A percentile compares a stretch with the other conserved stretches of the same genome.
These are phyloP conservation scores for Komagataella pastoris DNA, from an alignment of 805 yeast genomes.

Conservation along the genomic window DNA sequence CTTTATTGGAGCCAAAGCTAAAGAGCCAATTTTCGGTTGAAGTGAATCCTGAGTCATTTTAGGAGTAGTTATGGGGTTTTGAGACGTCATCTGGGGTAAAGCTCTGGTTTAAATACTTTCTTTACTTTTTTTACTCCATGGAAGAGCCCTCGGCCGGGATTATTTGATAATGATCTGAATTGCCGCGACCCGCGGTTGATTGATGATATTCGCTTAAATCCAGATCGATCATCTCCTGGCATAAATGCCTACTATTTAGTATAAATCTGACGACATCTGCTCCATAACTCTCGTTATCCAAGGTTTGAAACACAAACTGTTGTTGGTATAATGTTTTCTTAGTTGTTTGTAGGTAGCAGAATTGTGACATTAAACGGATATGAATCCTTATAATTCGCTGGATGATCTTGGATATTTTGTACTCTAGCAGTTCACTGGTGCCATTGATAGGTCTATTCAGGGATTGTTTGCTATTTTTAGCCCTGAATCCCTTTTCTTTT, in stretches of 20 bases:
- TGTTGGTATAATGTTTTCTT: not conserved
- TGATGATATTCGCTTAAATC: not conserved
- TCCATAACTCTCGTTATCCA: not conserved
- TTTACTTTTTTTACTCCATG: not conserved
- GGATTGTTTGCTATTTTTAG: not conserved
- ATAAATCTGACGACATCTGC: not conserved
- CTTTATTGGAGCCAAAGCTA: not conserved
- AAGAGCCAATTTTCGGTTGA: not conserved
- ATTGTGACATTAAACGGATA: not conserved
- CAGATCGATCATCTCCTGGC: not conserved
- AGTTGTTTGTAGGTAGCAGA: not conserved
- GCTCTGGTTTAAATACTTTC: not conserved
- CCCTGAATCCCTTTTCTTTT: not conserved
- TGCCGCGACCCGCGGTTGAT: not conserved
- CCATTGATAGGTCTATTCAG: not conserved
- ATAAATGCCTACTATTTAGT: not conserved
- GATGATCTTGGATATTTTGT: not conserved
- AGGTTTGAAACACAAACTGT: not conserved
- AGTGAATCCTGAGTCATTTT: not conserved
- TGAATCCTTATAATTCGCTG: not conserved
- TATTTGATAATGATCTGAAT: not conserved
- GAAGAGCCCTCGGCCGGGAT: not conserved
- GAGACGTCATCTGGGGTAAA: not conserved
- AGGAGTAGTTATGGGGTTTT: not conserved
- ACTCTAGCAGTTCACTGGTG: not conserved